phyloP scores from a whole-genome alignment of 2,329 filamentous ascomycete species.

The Alternaria rosae region DNA sequence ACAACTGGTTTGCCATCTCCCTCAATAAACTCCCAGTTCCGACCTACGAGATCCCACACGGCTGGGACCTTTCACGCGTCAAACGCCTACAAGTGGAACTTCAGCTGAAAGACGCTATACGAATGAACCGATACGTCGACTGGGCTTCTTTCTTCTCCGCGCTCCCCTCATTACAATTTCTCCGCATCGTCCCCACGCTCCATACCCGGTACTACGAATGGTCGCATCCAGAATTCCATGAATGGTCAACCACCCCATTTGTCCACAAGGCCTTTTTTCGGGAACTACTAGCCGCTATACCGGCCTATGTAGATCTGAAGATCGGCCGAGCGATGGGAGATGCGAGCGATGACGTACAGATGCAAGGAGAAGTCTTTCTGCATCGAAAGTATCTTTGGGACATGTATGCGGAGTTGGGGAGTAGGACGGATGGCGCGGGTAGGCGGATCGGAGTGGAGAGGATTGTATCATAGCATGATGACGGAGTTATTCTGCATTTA shows the following conservation, averaged over 20 bases:
- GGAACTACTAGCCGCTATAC: slow-evolving; percentile 32
- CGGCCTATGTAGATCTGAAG: slow-evolving; percentile 24
- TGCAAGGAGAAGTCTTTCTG: slow-evolving; percentile 23
- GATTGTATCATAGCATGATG: slow-evolving; percentile 1
- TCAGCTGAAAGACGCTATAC: slow-evolving; percentile 40
- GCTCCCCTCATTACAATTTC: slow-evolving; percentile 27
- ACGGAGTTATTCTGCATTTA: neutral
- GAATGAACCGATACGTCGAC: slow-evolving; percentile 44
- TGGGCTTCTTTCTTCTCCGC: slow-evolving; percentile 36
- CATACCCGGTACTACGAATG: slow-evolving; percentile 41
- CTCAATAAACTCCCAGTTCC: slow-evolving; percentile 33
- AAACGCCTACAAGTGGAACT: slow-evolving; percentile 37
- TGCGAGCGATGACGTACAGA: slow-evolving; percentile 15
- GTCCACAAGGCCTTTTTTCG: slow-evolving; percentile 42
- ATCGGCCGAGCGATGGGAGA: slow-evolving; percentile 23
- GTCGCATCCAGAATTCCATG: slow-evolving; percentile 31
- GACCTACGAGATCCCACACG: slow-evolving; percentile 31
- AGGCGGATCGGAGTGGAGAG: neutral
- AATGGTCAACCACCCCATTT: slow-evolving; percentile 33
- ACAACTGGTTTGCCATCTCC: slow-evolving; percentile 40
- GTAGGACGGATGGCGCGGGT: neutral
- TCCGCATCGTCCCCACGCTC: slow-evolving; percentile 37
- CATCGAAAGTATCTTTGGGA: slow-evolving; percentile 20
- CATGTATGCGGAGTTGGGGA: slow-evolving; percentile 33
- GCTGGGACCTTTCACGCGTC: slow-evolving; percentile 35